A percentile compares a stretch with the other conserved stretches of the same genome.
These are phyloP conservation scores for Biscutella auriculata DNA, from an alignment of 441 rosid species.

Conservation along the genomic window DNA sequence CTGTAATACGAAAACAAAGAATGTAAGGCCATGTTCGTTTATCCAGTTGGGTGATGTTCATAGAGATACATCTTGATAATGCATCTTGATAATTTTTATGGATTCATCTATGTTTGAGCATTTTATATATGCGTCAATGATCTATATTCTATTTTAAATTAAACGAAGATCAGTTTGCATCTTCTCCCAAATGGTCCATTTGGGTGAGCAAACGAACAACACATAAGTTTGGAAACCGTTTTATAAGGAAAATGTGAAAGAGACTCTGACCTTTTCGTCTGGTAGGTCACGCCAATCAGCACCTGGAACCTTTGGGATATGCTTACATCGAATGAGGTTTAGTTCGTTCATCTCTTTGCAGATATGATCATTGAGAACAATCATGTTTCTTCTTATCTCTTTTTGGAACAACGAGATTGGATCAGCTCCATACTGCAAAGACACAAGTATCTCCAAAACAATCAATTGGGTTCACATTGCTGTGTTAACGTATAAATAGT, in stretches of 20 bases:
- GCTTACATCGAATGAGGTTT: slow-evolving; percentile 59
- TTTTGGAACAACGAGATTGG: slow-evolving; percentile 65
- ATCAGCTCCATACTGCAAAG: slow-evolving; percentile 43
- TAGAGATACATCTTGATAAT: no score
- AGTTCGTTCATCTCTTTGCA: slow-evolving; percentile 77
- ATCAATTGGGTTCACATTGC: neutral
- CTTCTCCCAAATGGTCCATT: no score
- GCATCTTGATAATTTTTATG: no score
- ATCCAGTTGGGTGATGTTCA: no score
- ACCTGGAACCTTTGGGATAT: slow-evolving; percentile 71
- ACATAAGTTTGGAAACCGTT: no score
- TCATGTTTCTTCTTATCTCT: slow-evolving; percentile 42
- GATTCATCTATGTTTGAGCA: no score
- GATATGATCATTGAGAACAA: slow-evolving; percentile 53
- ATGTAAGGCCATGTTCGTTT: no score
- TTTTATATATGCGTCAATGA: no score
- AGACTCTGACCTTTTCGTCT: slow-evolving; percentile 65
- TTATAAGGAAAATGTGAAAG: no score
- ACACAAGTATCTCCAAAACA: neutral
- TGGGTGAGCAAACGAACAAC: no score
- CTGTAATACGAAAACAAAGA: slow-evolving; percentile 21
- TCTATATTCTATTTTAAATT: no score
- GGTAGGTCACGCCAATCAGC: slow-evolving; percentile 87
- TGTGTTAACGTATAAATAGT: neutral
- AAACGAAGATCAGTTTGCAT: no score